These are phyloP conservation scores for Metschnikowia corniflorae DNA, from an alignment of 805 yeast species.

Conservation along the genomic window DNA sequence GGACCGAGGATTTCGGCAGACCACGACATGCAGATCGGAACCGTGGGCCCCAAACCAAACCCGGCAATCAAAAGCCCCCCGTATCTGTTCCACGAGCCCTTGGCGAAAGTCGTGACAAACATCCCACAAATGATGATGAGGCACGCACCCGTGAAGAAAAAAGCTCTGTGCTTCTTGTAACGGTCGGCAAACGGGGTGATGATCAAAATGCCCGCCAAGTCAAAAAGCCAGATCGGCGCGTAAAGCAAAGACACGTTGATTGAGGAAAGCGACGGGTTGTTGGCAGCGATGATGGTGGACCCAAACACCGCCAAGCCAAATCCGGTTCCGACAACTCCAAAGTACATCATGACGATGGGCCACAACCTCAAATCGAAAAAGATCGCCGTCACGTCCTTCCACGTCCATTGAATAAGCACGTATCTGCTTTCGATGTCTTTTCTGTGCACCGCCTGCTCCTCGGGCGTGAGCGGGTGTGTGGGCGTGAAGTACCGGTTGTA, in stretches of 20 bases:
- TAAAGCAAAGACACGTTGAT: conserved; percentile 71
- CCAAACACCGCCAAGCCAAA: conserved; percentile 83
- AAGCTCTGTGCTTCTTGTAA: conserved; percentile 54
- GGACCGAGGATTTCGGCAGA: conserved; percentile 69
- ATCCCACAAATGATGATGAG: conserved; percentile 70
- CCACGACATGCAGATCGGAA: conserved; percentile 84
- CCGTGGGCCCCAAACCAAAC: conserved; percentile 87
- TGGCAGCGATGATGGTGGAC: conserved; percentile 65
- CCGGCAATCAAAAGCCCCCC: conserved; percentile 82
- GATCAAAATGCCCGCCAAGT: conserved; percentile 66
- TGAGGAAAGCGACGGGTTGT: conserved; percentile 59
- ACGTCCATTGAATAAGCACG: conserved; percentile 48
- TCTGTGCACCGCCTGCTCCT: conserved; percentile 55
- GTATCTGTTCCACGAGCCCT: conserved; percentile 69
- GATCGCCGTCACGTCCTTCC: conserved; percentile 53
- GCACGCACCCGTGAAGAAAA: conserved; percentile 60
- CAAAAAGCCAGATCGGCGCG: conserved; percentile 91
- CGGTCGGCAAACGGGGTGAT: conserved; percentile 80
- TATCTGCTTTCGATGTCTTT: conserved; percentile 57
- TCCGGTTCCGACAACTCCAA: conserved; percentile 92
- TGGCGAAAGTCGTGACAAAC: conserved; percentile 72
- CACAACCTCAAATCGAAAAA: conserved; percentile 64
- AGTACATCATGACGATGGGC: conserved; percentile 84
- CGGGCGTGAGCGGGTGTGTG: conserved; percentile 47
- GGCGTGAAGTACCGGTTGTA: conserved; percentile 30